These are phyloP conservation scores for Lolium multiflorum DNA, from an alignment of 176 grass and related monocot species.

Conservation along the genomic window DNA sequence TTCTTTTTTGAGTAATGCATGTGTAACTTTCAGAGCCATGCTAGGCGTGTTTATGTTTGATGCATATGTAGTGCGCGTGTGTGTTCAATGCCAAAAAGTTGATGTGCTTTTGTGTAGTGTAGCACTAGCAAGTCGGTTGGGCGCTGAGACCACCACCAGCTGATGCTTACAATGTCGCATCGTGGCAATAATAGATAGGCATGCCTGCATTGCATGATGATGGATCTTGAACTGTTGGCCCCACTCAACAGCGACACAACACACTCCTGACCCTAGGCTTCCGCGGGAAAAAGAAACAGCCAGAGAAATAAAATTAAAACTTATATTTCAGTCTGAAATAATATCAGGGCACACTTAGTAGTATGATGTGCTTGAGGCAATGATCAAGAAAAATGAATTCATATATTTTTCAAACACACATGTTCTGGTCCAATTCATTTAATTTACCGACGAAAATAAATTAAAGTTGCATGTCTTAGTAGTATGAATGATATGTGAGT, in stretches of 20 bases:
- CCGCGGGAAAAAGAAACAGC: too few relatives aligned
- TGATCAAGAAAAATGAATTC: too few relatives aligned
- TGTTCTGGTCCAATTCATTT: too few relatives aligned
- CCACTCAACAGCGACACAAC: slow-evolving; percentile 28
- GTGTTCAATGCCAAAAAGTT: slow-evolving; percentile 34
- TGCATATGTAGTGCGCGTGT: neutral
- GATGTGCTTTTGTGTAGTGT: slow-evolving; percentile 45
- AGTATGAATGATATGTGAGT: too few relatives aligned
- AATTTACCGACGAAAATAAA: too few relatives aligned
- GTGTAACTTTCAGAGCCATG: neutral
- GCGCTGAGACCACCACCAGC: slow-evolving; percentile 52
- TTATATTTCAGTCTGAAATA: neutral
- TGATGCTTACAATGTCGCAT: slow-evolving; percentile 30
- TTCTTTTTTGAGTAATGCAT: neutral
- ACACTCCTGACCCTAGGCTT: neutral
- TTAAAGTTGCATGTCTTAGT: too few relatives aligned
- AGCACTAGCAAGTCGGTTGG: slow-evolving; percentile 38
- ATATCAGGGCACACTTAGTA: too few relatives aligned
- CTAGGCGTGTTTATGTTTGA: slow-evolving; percentile 15
- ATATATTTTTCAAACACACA: too few relatives aligned
- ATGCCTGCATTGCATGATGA: slow-evolving; percentile 33
- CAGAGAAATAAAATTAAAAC: neutral
- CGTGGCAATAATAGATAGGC: slow-evolving; percentile 29
- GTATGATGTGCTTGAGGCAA: too few relatives aligned
- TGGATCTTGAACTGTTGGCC: slow-evolving; percentile 12